Base-by-base conservation (phyloP, 1,139 yeast genomes). In the Magnusiomyces fungicola region DNA sequence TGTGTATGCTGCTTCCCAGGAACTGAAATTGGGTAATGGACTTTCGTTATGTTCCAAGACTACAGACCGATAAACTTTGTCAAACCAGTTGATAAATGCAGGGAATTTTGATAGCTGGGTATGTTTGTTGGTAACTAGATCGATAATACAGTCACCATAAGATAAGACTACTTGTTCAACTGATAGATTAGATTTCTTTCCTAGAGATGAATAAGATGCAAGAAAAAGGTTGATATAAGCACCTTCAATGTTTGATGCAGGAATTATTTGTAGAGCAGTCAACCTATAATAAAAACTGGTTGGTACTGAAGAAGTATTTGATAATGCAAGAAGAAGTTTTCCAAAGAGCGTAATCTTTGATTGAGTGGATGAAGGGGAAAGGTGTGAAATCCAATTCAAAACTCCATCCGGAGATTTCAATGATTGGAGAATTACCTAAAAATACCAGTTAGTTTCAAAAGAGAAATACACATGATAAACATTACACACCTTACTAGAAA, bases 231-330 rank as follows among this genome's bases (percentile, higher is more conserved):
- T 50, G 30, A 50, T 50, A 30, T 48, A 53, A 2, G 39, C 47
- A 12, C 40, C 38, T 25, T 55, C 57, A 4, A 50, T 40, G 10
- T 7, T 22, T 16, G 38, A 5, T 34, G 38, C 3, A 1, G 58
- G 58, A 1, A 54, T 25, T 5, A 55, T 23, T 24, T 45, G 36
- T 2, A 56, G 38, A 18, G 56, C 58, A 9, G 49, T 40, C 2
- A 55, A 32, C 6, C 58, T 44, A 41, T 50, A 51, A 27, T 53
- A 51, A 43, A 55, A 55, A 2, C 56, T 50, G 1, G 55, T 50
- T 9, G 39, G 43, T n/a, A 51, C 32, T 2, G 58, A 47, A 2
- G 53, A 47, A 4, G 52, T 46, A 43, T 55, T 54, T 22, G 58
- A 55, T 23, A 56, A 34, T 38, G 57, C 49, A 40, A 55, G 45